Percentiles rank a stretch among this genome's conserved stretches.
Conservation (phyloP, 345 rosid species). For the Camelina neglecta region DNA sequence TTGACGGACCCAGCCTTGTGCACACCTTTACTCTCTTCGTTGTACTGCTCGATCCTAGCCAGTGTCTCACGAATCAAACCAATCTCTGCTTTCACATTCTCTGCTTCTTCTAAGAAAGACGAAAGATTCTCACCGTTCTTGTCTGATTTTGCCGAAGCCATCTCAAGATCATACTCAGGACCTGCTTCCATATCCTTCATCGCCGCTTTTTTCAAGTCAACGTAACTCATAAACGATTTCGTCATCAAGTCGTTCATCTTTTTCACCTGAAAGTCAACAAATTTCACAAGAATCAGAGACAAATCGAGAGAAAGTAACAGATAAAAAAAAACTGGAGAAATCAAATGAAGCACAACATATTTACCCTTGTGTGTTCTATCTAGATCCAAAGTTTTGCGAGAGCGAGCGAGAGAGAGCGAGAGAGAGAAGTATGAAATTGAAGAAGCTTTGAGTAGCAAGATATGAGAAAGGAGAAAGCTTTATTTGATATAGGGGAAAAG, state of each 20-base stretch:
- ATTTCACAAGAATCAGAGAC: constrained; percentile 6
- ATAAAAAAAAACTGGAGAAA: not conserved
- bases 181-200: constrained; percentile 93
- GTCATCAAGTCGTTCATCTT: constrained; percentile 98
- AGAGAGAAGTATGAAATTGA: not conserved
- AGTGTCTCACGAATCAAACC: constrained; percentile 67
- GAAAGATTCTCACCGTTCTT: constrained; percentile 71
- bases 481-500: not conserved
- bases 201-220: constrained; percentile 90
- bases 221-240: constrained; percentile 90
- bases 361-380: constrained; percentile 5
- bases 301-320: not conserved
- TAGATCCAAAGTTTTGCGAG: not conserved
- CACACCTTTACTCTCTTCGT: constrained; percentile 82
- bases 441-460: not conserved
- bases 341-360: not conserved
- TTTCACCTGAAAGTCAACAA: constrained; percentile 22
- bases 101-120: constrained; percentile 87
- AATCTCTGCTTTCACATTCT: constrained; percentile 86
- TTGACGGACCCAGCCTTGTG: constrained; percentile 79
- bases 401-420: constrained; percentile 13
- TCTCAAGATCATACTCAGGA: constrained; percentile 64
- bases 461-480: constrained; percentile 9
- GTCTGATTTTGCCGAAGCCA: constrained; percentile 43
- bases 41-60: constrained; percentile 60